Base-by-base conservation (phyloP, 1,139 yeast genomes). In the Wickerhamiella infanticola region DNA sequence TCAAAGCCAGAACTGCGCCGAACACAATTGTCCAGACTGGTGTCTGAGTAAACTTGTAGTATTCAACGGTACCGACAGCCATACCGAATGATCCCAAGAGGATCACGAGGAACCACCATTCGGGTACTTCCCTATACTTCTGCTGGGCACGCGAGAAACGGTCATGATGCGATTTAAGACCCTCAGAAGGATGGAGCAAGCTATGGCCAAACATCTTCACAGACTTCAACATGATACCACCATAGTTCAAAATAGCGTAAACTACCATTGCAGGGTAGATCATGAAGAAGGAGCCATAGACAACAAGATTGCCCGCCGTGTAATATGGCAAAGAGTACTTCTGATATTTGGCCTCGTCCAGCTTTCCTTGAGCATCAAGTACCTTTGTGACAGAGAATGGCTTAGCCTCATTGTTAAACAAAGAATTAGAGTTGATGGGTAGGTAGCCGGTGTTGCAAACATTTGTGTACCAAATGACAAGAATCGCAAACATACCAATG, bases 41-140 rank as follows among this genome's bases (percentile, higher is more conserved):
- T 3, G 72, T 67, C 44, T 61, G 52, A 3, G 66, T 55, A 24
- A 73, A 73, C 18, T 71, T 59, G 53, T 71, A 75, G 2, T 67
- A 46, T 49, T 68, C 57, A 13, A 73, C 69, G 44, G 45, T 37
- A 5, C 68, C 59, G 35, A 75, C 63, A 3, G 75, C 74, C 44
- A 75, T 62, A 6, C 63, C 64, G 11, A 73, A 58, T 9, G 77
- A 66, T 18, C 66, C 53, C 6, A 67, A 48, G 50, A 77, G 61
- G 23, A 76, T 67, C n/a, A 62, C 48, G 13, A 73, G 51, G 53
- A 72, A 78, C 70, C 76, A 75, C 74, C 75, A 73, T 49, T 76
- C 79, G n/a, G 83, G 83, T 18, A 76, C 81, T 54, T 78, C 84
- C 38, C 67, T 67, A 56, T 76, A 77, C 29, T 63, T 62, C 33